A percentile compares a stretch with the other conserved stretches of the same genome.
phyloP scores from a whole-genome alignment of 495 filamentous ascomycete genomes.

The Evernia prunastri region DNA sequence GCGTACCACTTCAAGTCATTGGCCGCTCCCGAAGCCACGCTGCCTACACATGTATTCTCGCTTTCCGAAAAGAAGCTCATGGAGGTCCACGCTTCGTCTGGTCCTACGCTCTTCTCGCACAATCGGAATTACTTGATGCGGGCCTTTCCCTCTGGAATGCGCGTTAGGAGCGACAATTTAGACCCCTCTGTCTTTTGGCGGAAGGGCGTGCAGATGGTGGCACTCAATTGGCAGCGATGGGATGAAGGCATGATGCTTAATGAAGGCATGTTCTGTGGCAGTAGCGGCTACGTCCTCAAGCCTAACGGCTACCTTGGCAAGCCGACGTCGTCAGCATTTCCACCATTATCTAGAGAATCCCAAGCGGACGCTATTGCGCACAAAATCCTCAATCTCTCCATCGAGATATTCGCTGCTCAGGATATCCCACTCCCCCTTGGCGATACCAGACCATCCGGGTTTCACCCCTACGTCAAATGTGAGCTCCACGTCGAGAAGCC shows the following conservation, averaged over 20 bases:
- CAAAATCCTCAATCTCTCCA: constrained; percentile 38
- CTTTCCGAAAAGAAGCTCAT: constrained; percentile 74
- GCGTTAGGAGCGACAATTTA: constrained; percentile 77
- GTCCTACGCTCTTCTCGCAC: constrained; percentile 63
- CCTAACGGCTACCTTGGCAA: constrained; percentile 54
- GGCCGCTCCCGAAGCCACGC: constrained; percentile 55
- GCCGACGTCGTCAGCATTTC: background rate
- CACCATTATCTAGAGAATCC: constrained; percentile 16
- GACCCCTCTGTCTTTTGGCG: constrained; percentile 82
- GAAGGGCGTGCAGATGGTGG: constrained; percentile 84
- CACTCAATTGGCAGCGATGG: constrained; percentile 88
- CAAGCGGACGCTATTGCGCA: constrained; percentile 27
- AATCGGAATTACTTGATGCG: constrained; percentile 83
- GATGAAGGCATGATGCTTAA: constrained; percentile 96
- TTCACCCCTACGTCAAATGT: constrained; percentile 73
- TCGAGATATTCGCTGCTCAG: constrained; percentile 50
- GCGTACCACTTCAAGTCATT: constrained; percentile 72
- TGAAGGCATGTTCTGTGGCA: constrained; percentile 80
- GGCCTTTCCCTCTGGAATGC: constrained; percentile 75
- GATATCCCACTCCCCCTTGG: constrained; percentile 42
- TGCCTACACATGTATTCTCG: constrained; percentile 81
- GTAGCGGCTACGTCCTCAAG: constrained; percentile 78
- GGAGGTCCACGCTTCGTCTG: constrained; percentile 57
- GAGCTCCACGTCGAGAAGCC: constrained; percentile 70
- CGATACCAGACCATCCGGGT: constrained; percentile 48